A percentile compares a stretch with the other conserved stretches of the same genome.
phyloP scores from a whole-genome alignment of 2,329 filamentous ascomycete genomes.

The Fusarium brachygibbosum region DNA sequence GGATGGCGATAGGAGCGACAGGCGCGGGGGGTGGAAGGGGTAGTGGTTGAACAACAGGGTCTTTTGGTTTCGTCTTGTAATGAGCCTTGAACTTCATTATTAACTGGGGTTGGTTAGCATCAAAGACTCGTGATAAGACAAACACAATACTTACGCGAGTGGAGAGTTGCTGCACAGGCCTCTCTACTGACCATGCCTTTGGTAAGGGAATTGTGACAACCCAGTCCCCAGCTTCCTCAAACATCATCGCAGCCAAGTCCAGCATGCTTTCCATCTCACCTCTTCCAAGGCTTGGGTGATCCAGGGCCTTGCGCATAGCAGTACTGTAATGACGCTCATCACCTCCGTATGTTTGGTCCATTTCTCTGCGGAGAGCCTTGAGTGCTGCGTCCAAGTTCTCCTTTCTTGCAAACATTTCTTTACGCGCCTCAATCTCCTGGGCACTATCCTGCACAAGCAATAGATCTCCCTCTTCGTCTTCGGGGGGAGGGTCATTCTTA shows the following conservation, averaged over 20 bases:
- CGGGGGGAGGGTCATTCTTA: conserved; percentile 56
- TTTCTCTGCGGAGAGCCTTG: conserved; percentile 59
- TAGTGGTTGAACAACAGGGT: conserved; percentile 43
- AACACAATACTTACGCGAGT: conserved; percentile 53
- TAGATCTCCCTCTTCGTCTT: conserved; percentile 55
- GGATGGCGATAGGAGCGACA: conserved; percentile 10
- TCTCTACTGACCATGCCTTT: conserved; percentile 58
- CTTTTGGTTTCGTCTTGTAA: conserved; percentile 55
- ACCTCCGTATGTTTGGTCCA: conserved; percentile 58
- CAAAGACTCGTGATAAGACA: background rate
- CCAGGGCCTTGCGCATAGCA: conserved; percentile 60
- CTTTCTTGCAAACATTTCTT: conserved; percentile 74
- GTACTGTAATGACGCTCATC: conserved; percentile 58
- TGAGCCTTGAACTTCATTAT: conserved; percentile 57
- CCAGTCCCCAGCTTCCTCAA: conserved; percentile 60
- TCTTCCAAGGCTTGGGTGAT: conserved; percentile 57
- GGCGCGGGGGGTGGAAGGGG: conserved; percentile 30
- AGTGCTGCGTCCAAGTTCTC: conserved; percentile 72
- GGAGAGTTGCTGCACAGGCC: conserved; percentile 53
- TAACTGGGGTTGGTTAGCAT: conserved; percentile 51
- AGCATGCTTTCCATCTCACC: conserved; percentile 59
- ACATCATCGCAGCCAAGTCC: conserved; percentile 62
- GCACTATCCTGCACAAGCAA: conserved; percentile 60
- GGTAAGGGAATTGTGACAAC: conserved; percentile 59
- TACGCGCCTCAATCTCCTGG: conserved; percentile 68